Conservation (phyloP, 352 stramenopile species). For the Globisporangium carolinianum region DNA sequence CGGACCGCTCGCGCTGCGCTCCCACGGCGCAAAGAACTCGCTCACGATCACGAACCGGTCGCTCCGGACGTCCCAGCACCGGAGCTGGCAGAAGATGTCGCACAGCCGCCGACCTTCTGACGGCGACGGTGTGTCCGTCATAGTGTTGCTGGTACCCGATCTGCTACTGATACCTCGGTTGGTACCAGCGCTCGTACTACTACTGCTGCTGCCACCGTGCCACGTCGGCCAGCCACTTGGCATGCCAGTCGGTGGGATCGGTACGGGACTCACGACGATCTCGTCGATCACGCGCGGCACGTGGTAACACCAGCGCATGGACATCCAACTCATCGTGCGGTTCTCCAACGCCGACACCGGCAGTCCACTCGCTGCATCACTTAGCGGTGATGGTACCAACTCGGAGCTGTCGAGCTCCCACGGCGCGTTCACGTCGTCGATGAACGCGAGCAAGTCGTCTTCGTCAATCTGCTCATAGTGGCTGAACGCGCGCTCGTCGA, state of each 20-base stretch:
- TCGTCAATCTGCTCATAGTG: constrained; percentile 15
- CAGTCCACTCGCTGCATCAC: too few relatives aligned
- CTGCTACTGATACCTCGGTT: too few relatives aligned
- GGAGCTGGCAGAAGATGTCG: constrained; percentile 68
- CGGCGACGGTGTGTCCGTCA: background rate
- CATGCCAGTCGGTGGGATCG: constrained; percentile 48
- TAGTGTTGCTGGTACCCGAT: background rate
- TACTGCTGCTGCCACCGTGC: constrained; percentile 21
- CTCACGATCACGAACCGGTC: constrained; percentile 40
- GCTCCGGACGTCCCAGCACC: constrained; percentile 56
- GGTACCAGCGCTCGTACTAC: background rate
- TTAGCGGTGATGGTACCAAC: background rate
- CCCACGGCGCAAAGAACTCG: constrained; percentile 77
- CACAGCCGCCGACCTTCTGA: background rate
- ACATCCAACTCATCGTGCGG: constrained; percentile 66
- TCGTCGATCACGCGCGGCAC: constrained; percentile 47
- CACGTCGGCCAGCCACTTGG: constrained; percentile 57
- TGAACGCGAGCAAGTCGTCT: constrained; percentile 30
- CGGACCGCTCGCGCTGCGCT: constrained; percentile 13
- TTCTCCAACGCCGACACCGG: constrained; percentile 26
- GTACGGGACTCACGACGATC: constrained; percentile 50
- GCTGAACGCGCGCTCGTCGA: constrained; percentile 21
- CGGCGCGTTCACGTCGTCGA: constrained; percentile 49
- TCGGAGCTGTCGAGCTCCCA: constrained; percentile 27
- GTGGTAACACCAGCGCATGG: constrained; percentile 77